phyloP scores from a whole-genome alignment of 148 eudicot genomes.

The Silene uniflora region DNA sequence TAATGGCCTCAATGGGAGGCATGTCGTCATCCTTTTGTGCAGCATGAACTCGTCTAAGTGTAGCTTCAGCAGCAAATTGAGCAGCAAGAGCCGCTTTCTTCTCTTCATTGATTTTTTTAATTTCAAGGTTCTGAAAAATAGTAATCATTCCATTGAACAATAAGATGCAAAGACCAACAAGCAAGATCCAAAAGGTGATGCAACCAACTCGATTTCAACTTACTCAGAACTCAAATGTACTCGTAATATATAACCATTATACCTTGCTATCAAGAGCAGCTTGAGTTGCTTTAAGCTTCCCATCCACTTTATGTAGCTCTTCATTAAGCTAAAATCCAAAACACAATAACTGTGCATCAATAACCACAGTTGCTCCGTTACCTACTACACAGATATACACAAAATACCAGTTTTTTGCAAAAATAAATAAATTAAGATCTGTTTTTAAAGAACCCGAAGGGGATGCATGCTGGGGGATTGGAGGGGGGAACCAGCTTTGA shows the following conservation, averaged over 20 bases:
- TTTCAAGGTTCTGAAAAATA: conserved; percentile 72
- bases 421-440: background rate
- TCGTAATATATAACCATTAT: conserved; percentile 9
- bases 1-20: conserved; percentile 97
- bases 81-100: conserved; percentile 87
- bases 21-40: conserved; percentile 93
- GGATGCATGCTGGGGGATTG: background rate
- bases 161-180: conserved; percentile 14
- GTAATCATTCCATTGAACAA: conserved; percentile 9
- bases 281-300: conserved; percentile 76
- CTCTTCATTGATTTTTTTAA: conserved; percentile 82
- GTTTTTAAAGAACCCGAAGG: background rate
- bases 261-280: conserved; percentile 90
- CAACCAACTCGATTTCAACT: background rate
- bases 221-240: conserved; percentile 1
- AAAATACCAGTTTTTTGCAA: background rate
- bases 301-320: conserved; percentile 69
- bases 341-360: conserved; percentile 8
- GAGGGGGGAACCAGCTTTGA: background rate
- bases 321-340: conserved; percentile 54
- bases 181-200: background rate
- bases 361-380: background rate
- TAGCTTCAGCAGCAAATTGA: conserved; percentile 98
- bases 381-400: background rate
- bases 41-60: conserved; percentile 95